Percentiles rank a stretch among this genome's conserved stretches.
These are phyloP conservation scores for Ganoderma lucidum DNA, from an alignment of 1,284 basidiomycete species.

Conservation along the genomic window DNA sequence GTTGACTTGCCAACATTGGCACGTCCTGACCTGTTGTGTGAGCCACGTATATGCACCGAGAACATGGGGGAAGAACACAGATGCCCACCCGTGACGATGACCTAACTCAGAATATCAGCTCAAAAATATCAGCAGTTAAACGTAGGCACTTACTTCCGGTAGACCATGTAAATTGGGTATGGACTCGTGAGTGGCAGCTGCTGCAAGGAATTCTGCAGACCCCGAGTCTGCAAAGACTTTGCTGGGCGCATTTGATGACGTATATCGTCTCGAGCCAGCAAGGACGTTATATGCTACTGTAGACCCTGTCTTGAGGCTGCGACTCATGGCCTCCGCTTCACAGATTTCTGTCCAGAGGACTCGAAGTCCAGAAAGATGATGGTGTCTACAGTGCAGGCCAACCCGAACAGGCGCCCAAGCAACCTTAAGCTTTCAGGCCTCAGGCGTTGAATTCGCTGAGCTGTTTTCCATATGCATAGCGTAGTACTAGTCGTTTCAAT, in stretches of 20 bases:
- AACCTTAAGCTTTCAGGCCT: no score
- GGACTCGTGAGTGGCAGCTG: constrained; percentile 47
- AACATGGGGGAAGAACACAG: not conserved
- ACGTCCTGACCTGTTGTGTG: constrained; percentile 41
- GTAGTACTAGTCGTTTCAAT: no score
- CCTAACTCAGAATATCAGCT: constrained; percentile 28
- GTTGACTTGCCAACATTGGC: constrained; percentile 81
- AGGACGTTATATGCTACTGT: not conserved
- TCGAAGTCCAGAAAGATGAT: not conserved
- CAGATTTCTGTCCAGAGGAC: not conserved
- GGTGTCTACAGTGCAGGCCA: not conserved
- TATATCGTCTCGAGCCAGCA: constrained; percentile 14
- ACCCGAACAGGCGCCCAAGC: not conserved
- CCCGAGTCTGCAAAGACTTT: constrained; percentile 46
- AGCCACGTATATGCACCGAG: not conserved
- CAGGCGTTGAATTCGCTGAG: no score
- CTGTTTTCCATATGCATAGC: no score
- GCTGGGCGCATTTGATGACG: constrained; percentile 16
- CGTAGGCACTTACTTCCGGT: constrained; percentile 53
- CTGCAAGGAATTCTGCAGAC: constrained; percentile 55
- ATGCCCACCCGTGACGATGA: constrained; percentile 43
- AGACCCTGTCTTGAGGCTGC: not conserved
- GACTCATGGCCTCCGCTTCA: not conserved
- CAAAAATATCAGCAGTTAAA: not conserved
- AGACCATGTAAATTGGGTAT: constrained; percentile 54